Evolutionary conservation across 352 stramenopile species (phyloP), one percentile per base, ranked within the genome.

Genomic region (Phytophthora capsici): DNA sequence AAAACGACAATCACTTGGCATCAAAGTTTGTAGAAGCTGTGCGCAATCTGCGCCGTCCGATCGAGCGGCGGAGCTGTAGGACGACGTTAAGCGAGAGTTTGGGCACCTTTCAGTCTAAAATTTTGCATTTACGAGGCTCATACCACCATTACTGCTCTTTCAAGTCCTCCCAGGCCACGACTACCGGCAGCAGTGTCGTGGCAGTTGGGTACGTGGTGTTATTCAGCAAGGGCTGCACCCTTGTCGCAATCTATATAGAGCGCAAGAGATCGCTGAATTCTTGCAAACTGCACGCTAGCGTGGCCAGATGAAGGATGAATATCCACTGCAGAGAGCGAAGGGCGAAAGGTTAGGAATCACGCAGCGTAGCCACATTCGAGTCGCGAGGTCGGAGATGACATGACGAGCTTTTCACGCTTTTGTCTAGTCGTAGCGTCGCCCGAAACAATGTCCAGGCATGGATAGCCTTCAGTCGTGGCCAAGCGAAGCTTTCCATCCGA

Each of bases 231-330:
- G 54, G 17, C 19, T 43, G 49, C 41, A 38, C 22, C 22, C 20
- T 63, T 64, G 61, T 64, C 61, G 28, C 61, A 69, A 25, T 12
- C 44, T 56, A 51, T 56, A 51, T 64, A 64, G 45, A 63, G 61
- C 12, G 26, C 43, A 26, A 19, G 34, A 6, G 12, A 9, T 14
- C 8, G 14, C 61, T 57, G 61, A 69, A 64, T 68, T 57, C 44
- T 63, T 56, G 20, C 26, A 63, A 36, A 52, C 28, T 34, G 1
- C 10, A 28, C 2, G 14, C 14, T 32, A 23, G 8, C 36, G 36
- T 57, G 25, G 25, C 44, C 38, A 49, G 41, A 19, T 20, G 19
- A 50, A 22, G 28, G 37, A 45, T 44, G 46, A 63, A 63, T 65
- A 65, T 59, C 57, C 57, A 66, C 48, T 23, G 30, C 17, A 56